A percentile compares a stretch with the other conserved stretches of the same genome.
Evolutionary conservation across 192 early-diverging fungal genomes (phyloP).

Genomic region (Coemansia sp.): DNA sequence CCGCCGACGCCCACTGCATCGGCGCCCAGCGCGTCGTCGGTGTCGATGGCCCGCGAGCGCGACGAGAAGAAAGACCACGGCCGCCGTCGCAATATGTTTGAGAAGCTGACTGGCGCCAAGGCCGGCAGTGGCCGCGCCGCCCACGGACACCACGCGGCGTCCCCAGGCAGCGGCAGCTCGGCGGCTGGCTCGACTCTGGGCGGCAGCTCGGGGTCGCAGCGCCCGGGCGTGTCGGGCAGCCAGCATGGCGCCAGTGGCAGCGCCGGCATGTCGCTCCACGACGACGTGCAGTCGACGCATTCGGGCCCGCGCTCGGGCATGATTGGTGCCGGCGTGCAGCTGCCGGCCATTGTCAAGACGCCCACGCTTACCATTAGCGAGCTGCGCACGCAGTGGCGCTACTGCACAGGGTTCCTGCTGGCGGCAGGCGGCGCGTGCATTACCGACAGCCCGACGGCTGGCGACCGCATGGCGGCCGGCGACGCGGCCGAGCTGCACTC

Average conservation of each 20-base stretch:
- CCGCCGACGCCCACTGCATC: not conserved
- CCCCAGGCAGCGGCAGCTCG: not conserved
- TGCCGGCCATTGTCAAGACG: constrained; percentile 35
- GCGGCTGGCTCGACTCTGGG: not conserved
- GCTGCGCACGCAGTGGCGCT: constrained; percentile 51
- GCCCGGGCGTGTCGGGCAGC: constrained; percentile 1
- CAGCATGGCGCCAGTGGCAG: constrained; percentile 2
- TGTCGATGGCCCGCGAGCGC: constrained; percentile 3
- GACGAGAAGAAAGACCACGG: constrained; percentile 32
- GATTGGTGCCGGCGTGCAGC: constrained; percentile 38
- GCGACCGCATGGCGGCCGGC: constrained; percentile 38
- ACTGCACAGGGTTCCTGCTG: constrained; percentile 51
- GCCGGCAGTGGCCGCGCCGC: constrained; percentile 5
- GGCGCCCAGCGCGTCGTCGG: not conserved
- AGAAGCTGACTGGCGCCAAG: constrained; percentile 47
- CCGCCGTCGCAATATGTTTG: constrained; percentile 46
- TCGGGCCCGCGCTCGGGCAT: constrained; percentile 9
- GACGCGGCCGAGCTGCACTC: constrained; percentile 47
- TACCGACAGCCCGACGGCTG: constrained; percentile 20
- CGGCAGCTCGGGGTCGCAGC: constrained; percentile 1
- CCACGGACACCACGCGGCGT: not conserved
- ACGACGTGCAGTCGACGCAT: constrained; percentile 8
- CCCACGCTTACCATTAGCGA: constrained; percentile 30
- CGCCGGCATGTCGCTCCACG: constrained; percentile 1
- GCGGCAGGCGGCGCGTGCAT: constrained; percentile 47